Conservation (phyloP, 75 land plant genomes). For the Sequoia sempervirens region DNA sequence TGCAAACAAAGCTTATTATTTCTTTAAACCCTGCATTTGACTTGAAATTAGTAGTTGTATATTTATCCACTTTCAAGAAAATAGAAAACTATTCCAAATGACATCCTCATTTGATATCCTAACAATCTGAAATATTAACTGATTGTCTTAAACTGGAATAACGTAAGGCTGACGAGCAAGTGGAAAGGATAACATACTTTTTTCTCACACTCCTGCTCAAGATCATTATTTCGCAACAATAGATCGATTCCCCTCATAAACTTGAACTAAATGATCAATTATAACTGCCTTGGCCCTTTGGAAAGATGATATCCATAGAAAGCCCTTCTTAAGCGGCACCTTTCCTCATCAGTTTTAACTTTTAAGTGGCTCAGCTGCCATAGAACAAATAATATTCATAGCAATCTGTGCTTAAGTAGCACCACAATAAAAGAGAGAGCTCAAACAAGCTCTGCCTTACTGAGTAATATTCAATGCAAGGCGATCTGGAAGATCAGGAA, state of each 20-base stretch:
- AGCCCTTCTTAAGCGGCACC: slow-evolving; percentile 16
- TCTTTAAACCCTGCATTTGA: too few species aligned
- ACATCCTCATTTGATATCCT: neutral
- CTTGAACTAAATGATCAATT: slow-evolving; percentile 8
- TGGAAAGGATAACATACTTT: neutral
- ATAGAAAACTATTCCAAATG: neutral
- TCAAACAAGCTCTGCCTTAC: too few species aligned
- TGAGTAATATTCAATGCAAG: too few species aligned
- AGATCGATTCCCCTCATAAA: slow-evolving; percentile 2
- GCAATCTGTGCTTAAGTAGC: too few species aligned
- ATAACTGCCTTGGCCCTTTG: too few species aligned
- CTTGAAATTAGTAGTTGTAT: too few species aligned
- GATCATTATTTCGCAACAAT: slow-evolving; percentile 3
- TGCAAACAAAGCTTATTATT: too few species aligned
- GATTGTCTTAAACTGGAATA: neutral
- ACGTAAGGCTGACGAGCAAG: too few species aligned
- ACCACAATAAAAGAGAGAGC: slow-evolving; percentile 27
- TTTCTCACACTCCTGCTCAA: slow-evolving; percentile 12
- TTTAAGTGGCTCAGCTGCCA: too few species aligned
- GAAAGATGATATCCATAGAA: slow-evolving; percentile 41
- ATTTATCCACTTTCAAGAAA: neutral
- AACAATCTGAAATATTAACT: neutral
- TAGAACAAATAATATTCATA: too few species aligned
- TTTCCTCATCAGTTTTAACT: too few species aligned
- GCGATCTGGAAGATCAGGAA: too few species aligned